A percentile compares a stretch with the other conserved stretches of the same genome.
Conservation (phyloP, 192 early-diverging fungal species). For the Rhizoclosmatium globosum region DNA sequence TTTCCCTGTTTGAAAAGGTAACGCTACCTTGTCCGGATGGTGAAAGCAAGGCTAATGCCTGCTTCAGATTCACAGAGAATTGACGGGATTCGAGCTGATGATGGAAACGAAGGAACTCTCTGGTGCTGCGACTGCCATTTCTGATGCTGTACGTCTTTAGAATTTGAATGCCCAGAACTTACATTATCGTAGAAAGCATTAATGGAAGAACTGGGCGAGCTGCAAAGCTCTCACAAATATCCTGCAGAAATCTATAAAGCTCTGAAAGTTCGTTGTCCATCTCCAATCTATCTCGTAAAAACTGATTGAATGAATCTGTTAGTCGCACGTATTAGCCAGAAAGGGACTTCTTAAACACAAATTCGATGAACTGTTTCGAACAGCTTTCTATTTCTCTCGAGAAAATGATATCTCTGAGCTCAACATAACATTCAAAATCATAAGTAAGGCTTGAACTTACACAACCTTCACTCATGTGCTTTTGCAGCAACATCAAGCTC, state of each 20-base stretch:
- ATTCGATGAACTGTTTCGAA: conserved; percentile 33
- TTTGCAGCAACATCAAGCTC: conserved; percentile 4
- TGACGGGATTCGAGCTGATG: conserved; percentile 32
- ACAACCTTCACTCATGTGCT: not conserved
- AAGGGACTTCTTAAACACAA: conserved; percentile 31
- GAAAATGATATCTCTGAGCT: conserved; percentile 31
- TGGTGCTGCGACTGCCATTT: conserved; percentile 31
- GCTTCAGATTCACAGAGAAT: conserved; percentile 37
- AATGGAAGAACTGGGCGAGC: conserved; percentile 27
- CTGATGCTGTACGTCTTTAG: conserved; percentile 25
- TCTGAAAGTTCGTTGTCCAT: conserved; percentile 5
- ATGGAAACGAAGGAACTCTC: conserved; percentile 34
- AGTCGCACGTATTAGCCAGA: conserved; percentile 8
- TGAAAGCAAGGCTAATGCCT: not conserved
- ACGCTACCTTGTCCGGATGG: not conserved
- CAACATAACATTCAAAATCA: conserved; percentile 21
- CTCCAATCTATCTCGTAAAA: not conserved
- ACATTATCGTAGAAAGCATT: conserved; percentile 21
- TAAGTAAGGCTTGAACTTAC: not conserved
- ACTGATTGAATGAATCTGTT: not conserved
- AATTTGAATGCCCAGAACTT: not conserved
- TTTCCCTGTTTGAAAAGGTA: conserved; percentile 29
- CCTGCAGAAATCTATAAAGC: conserved; percentile 30
- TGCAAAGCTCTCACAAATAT: conserved; percentile 2
- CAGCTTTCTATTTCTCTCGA: conserved; percentile 27